Base-by-base conservation (phyloP, 345 rosid species). In the Brassica cretica region DNA sequence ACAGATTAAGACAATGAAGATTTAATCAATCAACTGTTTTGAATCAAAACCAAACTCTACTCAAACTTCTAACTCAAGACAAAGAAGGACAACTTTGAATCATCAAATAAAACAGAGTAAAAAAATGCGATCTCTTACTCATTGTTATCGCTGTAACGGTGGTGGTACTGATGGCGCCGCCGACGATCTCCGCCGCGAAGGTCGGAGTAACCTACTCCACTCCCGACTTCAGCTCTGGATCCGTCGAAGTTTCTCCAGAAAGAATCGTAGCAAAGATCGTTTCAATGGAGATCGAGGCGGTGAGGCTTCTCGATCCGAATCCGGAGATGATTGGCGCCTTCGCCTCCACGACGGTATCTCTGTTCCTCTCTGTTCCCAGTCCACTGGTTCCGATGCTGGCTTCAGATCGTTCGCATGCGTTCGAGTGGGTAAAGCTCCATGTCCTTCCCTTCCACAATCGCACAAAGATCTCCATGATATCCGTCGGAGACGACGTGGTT, bases 301-400 rank as follows among this genome's bases (percentile, higher is more conserved):
- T 91, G 80, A 91, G 97, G 10, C 86, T 94, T 35, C 86, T 86
- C 0, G 81, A 88, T 25, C 82, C 96, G 0, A 87, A 82, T 25
- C 93, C 93, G 16, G 51, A 71, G n/a, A 68, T 90, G 66, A 77
- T 89, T 74, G 88, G 88, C 0, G 85, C 96, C 32, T 94, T 94
- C 78, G 84, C 93, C 16, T 88, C 82, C 89, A 85, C 92, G 16
- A 90, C 92, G 86, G 87, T 85, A 51, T 82, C 93, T 6, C 90
- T 94, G 56, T 75, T 94, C 75, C 93, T 91, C 74, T 87, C 94
- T 53, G 78, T 94, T 76, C 92, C 98, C 8, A 92, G 89, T 83
- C 41, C 82, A 15, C 78, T 89, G 19, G 82, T 91, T 73, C 90
- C 88, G 1, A 66, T 89, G n/a, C 68, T 91, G 49, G 93, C 98